Percentiles rank a stretch among this genome's conserved stretches.
phyloP scores from a whole-genome alignment of 768 basidiomycete species.

The Pleurotus eryngii region DNA sequence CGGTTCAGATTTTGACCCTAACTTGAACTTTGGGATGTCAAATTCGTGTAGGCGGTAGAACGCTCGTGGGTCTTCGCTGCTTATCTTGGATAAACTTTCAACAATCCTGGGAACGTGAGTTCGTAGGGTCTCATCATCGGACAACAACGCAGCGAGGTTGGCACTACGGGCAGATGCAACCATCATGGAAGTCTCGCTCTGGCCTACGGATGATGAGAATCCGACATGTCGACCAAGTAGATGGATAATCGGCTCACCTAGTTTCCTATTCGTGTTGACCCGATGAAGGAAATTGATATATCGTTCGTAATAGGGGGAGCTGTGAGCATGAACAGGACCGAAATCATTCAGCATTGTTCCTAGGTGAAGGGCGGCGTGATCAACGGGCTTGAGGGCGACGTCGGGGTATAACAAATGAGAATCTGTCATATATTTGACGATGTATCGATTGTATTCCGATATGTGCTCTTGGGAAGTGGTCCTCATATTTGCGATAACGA shows the following conservation, averaged over 20 bases:
- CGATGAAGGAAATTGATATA: slow-evolving; percentile 22
- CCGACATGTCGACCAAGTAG: neutral
- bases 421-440: too few species aligned
- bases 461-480: too few species aligned
- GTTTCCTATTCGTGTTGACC: slow-evolving; percentile 19
- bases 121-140: too few species aligned
- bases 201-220: slow-evolving; percentile 4
- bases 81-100: too few species aligned
- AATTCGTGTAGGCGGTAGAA: too few species aligned
- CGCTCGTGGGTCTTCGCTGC: too few species aligned
- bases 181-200: slow-evolving; percentile 16
- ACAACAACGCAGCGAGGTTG: slow-evolving; percentile 13
- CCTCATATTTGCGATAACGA: too few species aligned
- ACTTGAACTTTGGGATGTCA: too few species aligned
- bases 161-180: slow-evolving; percentile 2
- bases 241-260: slow-evolving; percentile 11
- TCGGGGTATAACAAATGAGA: too few species aligned
- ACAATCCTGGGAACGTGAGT: too few species aligned
- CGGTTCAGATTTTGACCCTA: too few species aligned
- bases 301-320: slow-evolving; percentile 25
- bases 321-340: slow-evolving; percentile 24
- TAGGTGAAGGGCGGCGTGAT: slow-evolving; percentile 23
- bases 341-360: slow-evolving; percentile 15
- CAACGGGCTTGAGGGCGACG: slow-evolving; percentile 13
- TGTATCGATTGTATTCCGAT: too few species aligned